Evolutionary conservation across 345 rosid species (phyloP).

Genomic region (Citrus hindsii): DNA sequence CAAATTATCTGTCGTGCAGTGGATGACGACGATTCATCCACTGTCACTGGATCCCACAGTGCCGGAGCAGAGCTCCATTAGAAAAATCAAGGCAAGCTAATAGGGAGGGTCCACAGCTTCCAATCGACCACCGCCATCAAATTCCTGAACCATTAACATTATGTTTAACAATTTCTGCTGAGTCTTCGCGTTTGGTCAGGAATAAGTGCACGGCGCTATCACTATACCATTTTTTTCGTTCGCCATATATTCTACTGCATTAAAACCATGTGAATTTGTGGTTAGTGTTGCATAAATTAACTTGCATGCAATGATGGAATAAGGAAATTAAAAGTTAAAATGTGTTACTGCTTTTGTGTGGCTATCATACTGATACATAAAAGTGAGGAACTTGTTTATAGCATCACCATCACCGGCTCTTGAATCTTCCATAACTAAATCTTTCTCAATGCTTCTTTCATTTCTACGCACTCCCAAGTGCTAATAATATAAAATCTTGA

Average conservation of each 20-base stretch:
- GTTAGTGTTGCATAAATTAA: neutral
- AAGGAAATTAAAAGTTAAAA: neutral
- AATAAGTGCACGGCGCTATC: too few species aligned
- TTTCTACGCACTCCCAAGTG: neutral
- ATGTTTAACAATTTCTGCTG: neutral
- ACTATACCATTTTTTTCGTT: too few species aligned
- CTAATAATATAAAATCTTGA: neutral
- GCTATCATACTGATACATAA: neutral
- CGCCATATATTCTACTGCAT: too few species aligned
- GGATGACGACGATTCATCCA: conserved; percentile 4
- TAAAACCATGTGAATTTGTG: neutral
- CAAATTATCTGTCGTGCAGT: neutral
- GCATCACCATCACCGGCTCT: neutral
- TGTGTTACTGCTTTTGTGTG: neutral
- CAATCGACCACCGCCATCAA: too few species aligned
- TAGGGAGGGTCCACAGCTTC: too few species aligned
- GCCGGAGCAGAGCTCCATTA: neutral
- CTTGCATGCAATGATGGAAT: neutral
- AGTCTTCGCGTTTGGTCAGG: neutral
- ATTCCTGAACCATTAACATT: too few species aligned
- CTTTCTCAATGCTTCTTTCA: too few species aligned
- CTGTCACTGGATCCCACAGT: neutral
- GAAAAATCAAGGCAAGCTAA: too few species aligned
- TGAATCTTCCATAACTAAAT: neutral
- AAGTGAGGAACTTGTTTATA: neutral